Conservation (phyloP, 169 alveolate species). For the Eimeria tenella region DNA sequence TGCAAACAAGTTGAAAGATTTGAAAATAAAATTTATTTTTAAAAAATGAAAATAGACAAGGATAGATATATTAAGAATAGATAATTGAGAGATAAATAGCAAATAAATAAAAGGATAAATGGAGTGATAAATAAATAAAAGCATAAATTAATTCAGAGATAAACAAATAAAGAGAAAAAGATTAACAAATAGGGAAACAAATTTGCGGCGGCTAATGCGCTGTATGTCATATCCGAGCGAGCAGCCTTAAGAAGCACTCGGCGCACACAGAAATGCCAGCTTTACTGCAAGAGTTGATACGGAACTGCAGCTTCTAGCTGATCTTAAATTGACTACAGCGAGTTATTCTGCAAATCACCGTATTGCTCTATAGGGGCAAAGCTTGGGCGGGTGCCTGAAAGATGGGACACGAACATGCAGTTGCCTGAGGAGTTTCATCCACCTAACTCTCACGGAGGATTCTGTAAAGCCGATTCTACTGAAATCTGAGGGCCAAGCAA, state of each 20-base stretch:
- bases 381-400: slow-evolving; percentile 57
- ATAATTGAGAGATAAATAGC: too few relatives aligned
- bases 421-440: too few relatives aligned
- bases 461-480: too few relatives aligned
- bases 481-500: too few relatives aligned
- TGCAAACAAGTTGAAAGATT: background rate
- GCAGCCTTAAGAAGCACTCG: background rate
- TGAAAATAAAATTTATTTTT: background rate
- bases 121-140: too few relatives aligned
- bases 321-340: background rate
- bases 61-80: too few relatives aligned
- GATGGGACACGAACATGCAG: background rate
- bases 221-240: too few relatives aligned
- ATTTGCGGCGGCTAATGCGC: background rate
- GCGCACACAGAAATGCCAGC: background rate
- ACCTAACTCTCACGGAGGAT: too few relatives aligned
- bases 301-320: background rate
- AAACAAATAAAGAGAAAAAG: too few relatives aligned
- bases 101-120: too few relatives aligned
- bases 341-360: background rate
- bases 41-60: too few relatives aligned
- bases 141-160: too few relatives aligned
- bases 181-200: background rate
- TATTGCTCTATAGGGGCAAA: slow-evolving; percentile 23
- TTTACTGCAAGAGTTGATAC: background rate